Percentiles rank a stretch among this genome's conserved stretches.
Evolutionary conservation across 129 eudicot species (phyloP).

Genomic region (Flaveria brownii): DNA sequence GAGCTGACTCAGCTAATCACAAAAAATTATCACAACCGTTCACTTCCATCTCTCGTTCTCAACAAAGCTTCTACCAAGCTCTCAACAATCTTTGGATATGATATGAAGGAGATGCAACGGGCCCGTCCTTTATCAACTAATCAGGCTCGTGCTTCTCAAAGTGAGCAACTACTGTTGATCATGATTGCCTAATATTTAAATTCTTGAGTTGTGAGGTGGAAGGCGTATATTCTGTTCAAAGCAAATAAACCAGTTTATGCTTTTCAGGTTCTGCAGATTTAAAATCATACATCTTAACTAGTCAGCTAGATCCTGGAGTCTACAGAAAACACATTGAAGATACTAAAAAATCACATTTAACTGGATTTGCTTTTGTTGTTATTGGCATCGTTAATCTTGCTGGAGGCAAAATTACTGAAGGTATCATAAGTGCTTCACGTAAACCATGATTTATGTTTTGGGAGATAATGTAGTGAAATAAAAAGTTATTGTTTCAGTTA

Average conservation of each 20-base stretch:
- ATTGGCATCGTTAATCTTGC: slow-evolving; percentile 74
- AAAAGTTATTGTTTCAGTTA: neutral
- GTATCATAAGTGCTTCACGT: slow-evolving; percentile 36
- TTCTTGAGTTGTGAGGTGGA: neutral
- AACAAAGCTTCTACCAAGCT: slow-evolving; percentile 68
- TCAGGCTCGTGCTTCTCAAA: slow-evolving; percentile 57
- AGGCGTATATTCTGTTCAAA: neutral
- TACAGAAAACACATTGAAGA: slow-evolving; percentile 77
- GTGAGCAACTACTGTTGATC: slow-evolving; percentile 37
- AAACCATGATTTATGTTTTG: slow-evolving; percentile 8
- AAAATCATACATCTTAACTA: slow-evolving; percentile 73
- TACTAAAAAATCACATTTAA: slow-evolving; percentile 47
- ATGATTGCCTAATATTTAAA: neutral
- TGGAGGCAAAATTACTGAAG: slow-evolving; percentile 89
- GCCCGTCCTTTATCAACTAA: slow-evolving; percentile 56
- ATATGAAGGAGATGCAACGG: slow-evolving; percentile 83
- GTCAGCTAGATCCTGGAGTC: slow-evolving; percentile 64
- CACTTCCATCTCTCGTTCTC: slow-evolving; percentile 69
- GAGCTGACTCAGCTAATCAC: slow-evolving; percentile 72
- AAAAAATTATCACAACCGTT: slow-evolving; percentile 59
- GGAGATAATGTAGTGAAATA: neutral
- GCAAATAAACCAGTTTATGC: neutral
- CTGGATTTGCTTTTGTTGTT: slow-evolving; percentile 72
- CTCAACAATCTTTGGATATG: slow-evolving; percentile 69
- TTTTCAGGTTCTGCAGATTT: slow-evolving; percentile 60